Base-by-base conservation (phyloP, 2,329 filamentous ascomycete species). In the Pseudogymnoascus sp. region DNA sequence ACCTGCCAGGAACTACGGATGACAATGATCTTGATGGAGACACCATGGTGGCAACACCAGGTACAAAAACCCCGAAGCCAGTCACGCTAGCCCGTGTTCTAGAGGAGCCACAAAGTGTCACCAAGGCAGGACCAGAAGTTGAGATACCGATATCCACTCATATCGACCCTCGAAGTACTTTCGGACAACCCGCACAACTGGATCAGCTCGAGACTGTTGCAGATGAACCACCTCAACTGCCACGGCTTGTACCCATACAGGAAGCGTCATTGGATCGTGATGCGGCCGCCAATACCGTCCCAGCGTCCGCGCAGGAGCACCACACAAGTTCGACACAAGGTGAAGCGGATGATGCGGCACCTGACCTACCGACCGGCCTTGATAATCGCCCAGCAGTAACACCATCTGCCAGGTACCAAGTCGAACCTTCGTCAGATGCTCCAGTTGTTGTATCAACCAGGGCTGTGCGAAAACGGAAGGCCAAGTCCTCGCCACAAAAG, bases 311-410 rank as follows among this genome's bases (percentile, higher is more conserved):
- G 21, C 50, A 56, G 29, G 50, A 21, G 4, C 50, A 68, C 29
- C 62, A 70, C 62, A 65, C 68, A 14, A 70, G 68, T 56, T 72
- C 71, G 11, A 72, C 70, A 2, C 63, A 72, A 44, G 69, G 62
- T 6, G 65, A 67, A 11, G 62, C 56, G 14, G 62, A 65, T 19
- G 14, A 37, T 26, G 50, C 44, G 3, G 24, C 4, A 24, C 29
- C 16, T 7, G 38, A 19, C 14, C 47, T 63, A 61, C 21, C 47
- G 4, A 19, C 13, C 7, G 8, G 35, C 47, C 26, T 40, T 42
- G 47, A 63, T 3, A 26, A 33, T 29, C n/a, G 44, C 11, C 8
- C 50, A 21, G 31, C 31, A 13, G 16, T 35, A 19, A 40, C 63
- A 8, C 56, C 56, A 16, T n/a, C 6, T 10, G 3, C 33, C 16